Base-by-base conservation (phyloP, 495 filamentous ascomycete genomes). In the Geopyxis carbonaria region DNA sequence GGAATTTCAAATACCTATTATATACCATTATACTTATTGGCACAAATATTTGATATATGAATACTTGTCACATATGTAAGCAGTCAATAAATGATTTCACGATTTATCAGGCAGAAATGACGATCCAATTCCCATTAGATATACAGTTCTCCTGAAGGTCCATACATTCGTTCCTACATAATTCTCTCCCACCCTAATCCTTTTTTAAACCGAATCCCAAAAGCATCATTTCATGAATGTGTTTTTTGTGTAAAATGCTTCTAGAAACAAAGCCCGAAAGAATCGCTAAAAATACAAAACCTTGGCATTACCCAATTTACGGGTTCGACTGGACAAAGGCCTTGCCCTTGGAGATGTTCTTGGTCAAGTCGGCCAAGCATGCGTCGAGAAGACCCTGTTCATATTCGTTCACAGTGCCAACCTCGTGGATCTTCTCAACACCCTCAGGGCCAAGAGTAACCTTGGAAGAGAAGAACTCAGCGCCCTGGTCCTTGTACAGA, bases 391-490 rank as follows among this genome's bases (percentile, higher is more conserved):
- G 74, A 64, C 78, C 74, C 73, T 93, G 64, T 75, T 97, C 89
- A 59, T 78, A 67, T 45, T 72, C 70, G 52, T 76, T 79, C 52
- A 94, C 56, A 60, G 78, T 64, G 60, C 86, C 87, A 52, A 97
- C 68, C 44, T 75, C 69, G 59, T 75, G 66, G 61, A 94, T 86
- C 73, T 85, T 78, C 74, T 93, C 80, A 46, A 83, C 85, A 67
- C 89, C 89, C 64, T 86, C 81, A 50, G 84, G 84, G 64, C 89
- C 89, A 51, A 97, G 78, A 72, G 92, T 82, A 51, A 97, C 81
- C 58, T 68, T 74, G 59, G 78, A 83, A 57, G 85, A 76, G 68
- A 97, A 97, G 78, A 86, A 97, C 42, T 93, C 77, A 57, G 85
- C 69, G 52, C 85, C 89, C 67, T 87, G 74, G 64, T 92, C 82